Evolutionary conservation across 1,284 basidiomycete genomes (phyloP).

Genomic region (Sporisorium scitamineum): DNA sequence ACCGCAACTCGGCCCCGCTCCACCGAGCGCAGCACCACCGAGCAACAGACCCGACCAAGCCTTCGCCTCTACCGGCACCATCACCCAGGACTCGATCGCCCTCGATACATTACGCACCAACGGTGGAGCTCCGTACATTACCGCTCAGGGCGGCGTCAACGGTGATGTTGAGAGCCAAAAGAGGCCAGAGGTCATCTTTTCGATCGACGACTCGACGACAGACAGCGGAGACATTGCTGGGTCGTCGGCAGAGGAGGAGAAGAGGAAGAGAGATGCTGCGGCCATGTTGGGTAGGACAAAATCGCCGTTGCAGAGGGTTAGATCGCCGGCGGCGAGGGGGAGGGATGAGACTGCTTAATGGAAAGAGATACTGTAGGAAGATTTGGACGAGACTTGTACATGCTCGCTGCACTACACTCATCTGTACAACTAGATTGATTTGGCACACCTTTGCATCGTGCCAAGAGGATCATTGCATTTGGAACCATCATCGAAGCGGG

Average conservation of each 20-base stretch:
- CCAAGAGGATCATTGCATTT: neutral
- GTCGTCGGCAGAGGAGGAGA: conserved; percentile 25
- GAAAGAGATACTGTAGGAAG: neutral
- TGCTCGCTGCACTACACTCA: neutral
- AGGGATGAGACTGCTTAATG: neutral
- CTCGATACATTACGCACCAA: conserved; percentile 28
- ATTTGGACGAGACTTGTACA: neutral
- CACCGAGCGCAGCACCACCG: conserved; percentile 44
- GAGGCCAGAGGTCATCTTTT: conserved; percentile 44
- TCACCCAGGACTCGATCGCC: conserved; percentile 12
- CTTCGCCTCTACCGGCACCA: conserved; percentile 29
- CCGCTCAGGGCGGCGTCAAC: conserved; percentile 27
- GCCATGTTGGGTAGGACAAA: conserved; percentile 29
- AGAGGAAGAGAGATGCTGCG: conserved; percentile 23
- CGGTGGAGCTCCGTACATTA: conserved; percentile 44
- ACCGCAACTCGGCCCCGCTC: conserved; percentile 50
- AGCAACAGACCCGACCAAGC: conserved; percentile 46
- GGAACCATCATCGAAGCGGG: neutral
- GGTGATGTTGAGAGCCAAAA: conserved; percentile 46
- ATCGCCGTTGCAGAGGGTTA: conserved; percentile 31
- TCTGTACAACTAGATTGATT: conserved; percentile 11
- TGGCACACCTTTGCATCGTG: neutral
- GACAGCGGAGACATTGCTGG: conserved; percentile 34
- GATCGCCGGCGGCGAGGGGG: conserved; percentile 25
- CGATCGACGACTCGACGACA: conserved; percentile 25